Percentiles rank a stretch among this genome's conserved stretches.
Conservation (phyloP, 257 asterid genomes). For the Solanum etuberosum region DNA sequence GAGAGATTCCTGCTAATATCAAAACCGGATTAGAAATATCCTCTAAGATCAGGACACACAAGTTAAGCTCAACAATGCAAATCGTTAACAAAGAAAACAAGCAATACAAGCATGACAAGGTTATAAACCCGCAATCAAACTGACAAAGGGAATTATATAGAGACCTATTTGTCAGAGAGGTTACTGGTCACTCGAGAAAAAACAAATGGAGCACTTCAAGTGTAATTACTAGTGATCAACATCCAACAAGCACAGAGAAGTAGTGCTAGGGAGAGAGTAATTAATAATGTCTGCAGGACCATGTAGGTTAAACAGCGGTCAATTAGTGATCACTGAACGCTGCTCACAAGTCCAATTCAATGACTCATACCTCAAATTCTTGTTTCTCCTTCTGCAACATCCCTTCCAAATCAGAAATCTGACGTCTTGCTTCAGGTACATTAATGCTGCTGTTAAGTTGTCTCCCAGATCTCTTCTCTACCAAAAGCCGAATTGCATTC, state of each 20-base stretch:
- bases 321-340: neutral
- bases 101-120: neutral
- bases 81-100: neutral
- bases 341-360: constrained; percentile 2
- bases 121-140: neutral
- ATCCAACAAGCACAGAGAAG: neutral
- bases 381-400: constrained; percentile 71
- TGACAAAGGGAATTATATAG: neutral
- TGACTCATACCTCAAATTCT: constrained; percentile 58
- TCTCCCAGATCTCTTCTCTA: constrained; percentile 32
- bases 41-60: neutral
- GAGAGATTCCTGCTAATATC: constrained; percentile 50
- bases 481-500: constrained; percentile 44
- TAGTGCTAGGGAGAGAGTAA: neutral
- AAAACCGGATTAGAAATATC: constrained; percentile 7
- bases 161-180: neutral
- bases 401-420: constrained; percentile 48
- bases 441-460: constrained; percentile 13
- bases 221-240: neutral
- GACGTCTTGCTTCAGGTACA: constrained; percentile 42
- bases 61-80: neutral
- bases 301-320: neutral
- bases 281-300: neutral
- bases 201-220: neutral
- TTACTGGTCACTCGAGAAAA: neutral